phyloP scores from a whole-genome alignment of 306 rosid genomes.

The Quercus engelmannii region DNA sequence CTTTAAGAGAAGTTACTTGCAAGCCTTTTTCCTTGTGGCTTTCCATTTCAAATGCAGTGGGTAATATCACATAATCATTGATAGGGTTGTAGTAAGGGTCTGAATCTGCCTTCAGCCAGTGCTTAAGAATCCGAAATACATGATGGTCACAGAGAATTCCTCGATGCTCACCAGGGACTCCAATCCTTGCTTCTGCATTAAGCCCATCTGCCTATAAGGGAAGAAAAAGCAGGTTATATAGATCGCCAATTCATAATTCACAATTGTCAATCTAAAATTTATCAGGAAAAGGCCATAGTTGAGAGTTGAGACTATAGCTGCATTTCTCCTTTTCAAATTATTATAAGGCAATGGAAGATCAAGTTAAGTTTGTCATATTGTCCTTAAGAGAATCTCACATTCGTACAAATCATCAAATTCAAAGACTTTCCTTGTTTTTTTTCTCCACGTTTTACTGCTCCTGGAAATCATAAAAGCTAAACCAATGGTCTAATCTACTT shows the following conservation, averaged over 20 bases:
- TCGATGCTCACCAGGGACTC: constrained; percentile 85
- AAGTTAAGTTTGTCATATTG: background rate
- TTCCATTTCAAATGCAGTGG: constrained; percentile 75
- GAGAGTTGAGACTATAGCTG: background rate
- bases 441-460: background rate
- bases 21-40: constrained; percentile 51
- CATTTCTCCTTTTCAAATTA: background rate
- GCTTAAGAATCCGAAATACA: constrained; percentile 79
- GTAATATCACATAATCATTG: constrained; percentile 88
- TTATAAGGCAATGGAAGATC: background rate
- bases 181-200: constrained; percentile 85
- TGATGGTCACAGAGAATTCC: constrained; percentile 85
- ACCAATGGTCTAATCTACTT: background rate
- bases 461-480: background rate
- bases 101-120: constrained; percentile 84
- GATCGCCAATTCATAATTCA: background rate
- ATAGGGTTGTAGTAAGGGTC: constrained; percentile 94
- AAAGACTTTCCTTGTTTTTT: background rate
- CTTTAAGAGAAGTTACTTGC: constrained; percentile 75
- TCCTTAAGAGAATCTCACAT: background rate
- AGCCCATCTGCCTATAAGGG: constrained; percentile 86
- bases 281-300: background rate
- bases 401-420: background rate
- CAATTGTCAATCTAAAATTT: background rate
- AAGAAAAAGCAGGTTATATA: background rate